Percentiles rank a stretch among this genome's conserved stretches.
Evolutionary conservation across 176 grass and related monocot genomes (phyloP).

Genomic region (Aechmea fasciata): DNA sequence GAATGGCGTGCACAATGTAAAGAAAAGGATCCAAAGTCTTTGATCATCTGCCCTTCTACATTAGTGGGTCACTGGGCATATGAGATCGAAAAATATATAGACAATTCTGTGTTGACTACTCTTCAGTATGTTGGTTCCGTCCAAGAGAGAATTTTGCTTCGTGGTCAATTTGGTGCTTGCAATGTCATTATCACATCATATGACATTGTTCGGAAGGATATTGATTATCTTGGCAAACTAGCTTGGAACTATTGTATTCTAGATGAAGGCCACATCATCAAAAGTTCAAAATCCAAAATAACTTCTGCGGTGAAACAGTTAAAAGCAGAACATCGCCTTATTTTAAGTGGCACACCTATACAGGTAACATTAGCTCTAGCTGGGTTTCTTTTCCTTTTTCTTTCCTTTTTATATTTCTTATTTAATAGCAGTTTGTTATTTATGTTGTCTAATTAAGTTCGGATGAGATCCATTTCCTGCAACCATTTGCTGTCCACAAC

Average conservation of each 20-base stretch:
- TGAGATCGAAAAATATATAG: conserved; percentile 97
- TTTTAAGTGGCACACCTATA: conserved; percentile 96
- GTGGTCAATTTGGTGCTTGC: conserved; percentile 63
- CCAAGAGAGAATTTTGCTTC: conserved; percentile 65
- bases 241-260: conserved; percentile 95
- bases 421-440: conserved; percentile 19
- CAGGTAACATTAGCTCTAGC: conserved; percentile 40
- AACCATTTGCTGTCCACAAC: not conserved
- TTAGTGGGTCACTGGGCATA: conserved; percentile 98
- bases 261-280: conserved; percentile 99
- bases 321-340: conserved; percentile 92
- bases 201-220: conserved; percentile 97
- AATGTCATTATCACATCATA: conserved; percentile 95
- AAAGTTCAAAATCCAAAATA: conserved; percentile 97
- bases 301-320: conserved; percentile 87
- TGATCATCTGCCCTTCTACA: conserved; percentile 96
- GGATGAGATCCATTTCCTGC: conserved; percentile 2
- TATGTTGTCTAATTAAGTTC: not conserved
- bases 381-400: conserved; percentile 11
- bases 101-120: conserved; percentile 61
- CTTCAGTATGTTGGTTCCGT: conserved; percentile 88
- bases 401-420: not conserved
- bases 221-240: conserved; percentile 65
- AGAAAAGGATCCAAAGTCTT: conserved; percentile 57
- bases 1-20: conserved; percentile 44